Percentiles rank a stretch among this genome's conserved stretches.
Conservation (phyloP, 1,284 basidiomycete genomes). For the Inonotus hispidus region DNA sequence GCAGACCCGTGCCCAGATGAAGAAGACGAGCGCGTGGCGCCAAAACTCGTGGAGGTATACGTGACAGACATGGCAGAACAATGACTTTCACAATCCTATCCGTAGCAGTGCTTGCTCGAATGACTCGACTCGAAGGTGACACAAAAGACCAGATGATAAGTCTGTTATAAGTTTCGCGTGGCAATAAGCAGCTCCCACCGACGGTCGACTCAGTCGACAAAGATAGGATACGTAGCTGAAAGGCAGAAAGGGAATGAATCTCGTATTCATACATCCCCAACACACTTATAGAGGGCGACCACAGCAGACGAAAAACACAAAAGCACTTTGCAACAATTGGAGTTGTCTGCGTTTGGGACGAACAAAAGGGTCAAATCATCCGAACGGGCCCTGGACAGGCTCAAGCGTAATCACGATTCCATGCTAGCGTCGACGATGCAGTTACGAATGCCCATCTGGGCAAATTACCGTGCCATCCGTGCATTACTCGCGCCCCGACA, state of each 20-base stretch:
- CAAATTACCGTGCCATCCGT: not conserved
- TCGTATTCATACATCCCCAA: not conserved
- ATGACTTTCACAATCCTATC: not conserved
- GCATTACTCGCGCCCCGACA: not conserved
- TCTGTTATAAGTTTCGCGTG: slow-evolving; percentile 1
- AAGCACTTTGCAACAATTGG: slow-evolving; percentile 4
- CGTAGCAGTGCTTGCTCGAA: not conserved
- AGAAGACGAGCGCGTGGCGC: not conserved
- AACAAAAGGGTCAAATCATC: slow-evolving; percentile 5
- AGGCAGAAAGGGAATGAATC: not conserved
- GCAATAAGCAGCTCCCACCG: not conserved
- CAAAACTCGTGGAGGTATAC: slow-evolving; percentile 17
- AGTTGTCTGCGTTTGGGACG: not conserved
- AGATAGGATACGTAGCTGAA: not conserved
- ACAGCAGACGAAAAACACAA: not conserved
- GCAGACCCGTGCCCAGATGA: not conserved
- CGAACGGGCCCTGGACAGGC: not conserved
- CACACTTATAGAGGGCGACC: not conserved
- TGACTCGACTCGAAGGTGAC: not conserved
- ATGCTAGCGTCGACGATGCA: not conserved
- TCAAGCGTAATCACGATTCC: not conserved
- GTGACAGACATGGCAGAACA: slow-evolving; percentile 11
- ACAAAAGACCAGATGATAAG: not conserved
- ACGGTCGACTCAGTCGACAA: slow-evolving; percentile 2
- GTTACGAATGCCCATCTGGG: not conserved